phyloP scores from a whole-genome alignment of 805 yeast species.

The Starmerella scarabaei region DNA sequence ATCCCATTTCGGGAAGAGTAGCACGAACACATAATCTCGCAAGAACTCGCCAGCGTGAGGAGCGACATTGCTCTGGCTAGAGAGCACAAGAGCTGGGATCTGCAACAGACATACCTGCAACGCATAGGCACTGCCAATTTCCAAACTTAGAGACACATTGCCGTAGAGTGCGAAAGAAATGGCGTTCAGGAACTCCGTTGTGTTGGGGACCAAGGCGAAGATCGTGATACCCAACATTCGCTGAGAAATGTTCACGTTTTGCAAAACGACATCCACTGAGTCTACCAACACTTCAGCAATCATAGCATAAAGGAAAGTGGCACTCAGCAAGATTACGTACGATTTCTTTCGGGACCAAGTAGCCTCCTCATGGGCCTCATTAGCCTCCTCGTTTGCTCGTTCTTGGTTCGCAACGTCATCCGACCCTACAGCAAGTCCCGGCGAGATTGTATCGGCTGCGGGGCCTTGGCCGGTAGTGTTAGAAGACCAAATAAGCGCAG shows the following conservation, averaged over 20 bases:
- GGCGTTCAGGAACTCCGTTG: conserved; percentile 93
- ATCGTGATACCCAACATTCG: conserved; percentile 87
- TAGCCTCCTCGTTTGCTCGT: not conserved
- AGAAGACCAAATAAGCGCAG: conserved; percentile 87
- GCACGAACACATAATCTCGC: conserved; percentile 40
- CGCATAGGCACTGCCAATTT: conserved; percentile 95
- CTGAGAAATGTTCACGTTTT: conserved; percentile 69
- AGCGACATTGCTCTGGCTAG: conserved; percentile 37
- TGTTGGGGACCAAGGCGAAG: conserved; percentile 91
- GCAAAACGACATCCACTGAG: conserved; percentile 77
- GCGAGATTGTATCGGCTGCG: not conserved
- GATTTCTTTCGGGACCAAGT: conserved; percentile 88
- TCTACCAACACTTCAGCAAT: conserved; percentile 91
- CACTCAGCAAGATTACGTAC: conserved; percentile 63
- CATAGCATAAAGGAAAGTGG: conserved; percentile 78
- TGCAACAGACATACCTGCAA: conserved; percentile 88
- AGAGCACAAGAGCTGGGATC: conserved; percentile 78
- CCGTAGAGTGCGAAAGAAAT: conserved; percentile 94
- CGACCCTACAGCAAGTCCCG: not conserved
- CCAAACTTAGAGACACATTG: conserved; percentile 92
- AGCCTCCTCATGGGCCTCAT: conserved; percentile 42
- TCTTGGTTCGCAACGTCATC: conserved; percentile 6
- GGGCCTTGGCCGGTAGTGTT: conserved; percentile 30
- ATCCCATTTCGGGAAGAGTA: conserved; percentile 94
- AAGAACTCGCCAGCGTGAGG: conserved; percentile 17